Percentiles rank a stretch among this genome's conserved stretches.
Conservation (phyloP, 345 rosid species). For the Schrenkiella parvula region DNA sequence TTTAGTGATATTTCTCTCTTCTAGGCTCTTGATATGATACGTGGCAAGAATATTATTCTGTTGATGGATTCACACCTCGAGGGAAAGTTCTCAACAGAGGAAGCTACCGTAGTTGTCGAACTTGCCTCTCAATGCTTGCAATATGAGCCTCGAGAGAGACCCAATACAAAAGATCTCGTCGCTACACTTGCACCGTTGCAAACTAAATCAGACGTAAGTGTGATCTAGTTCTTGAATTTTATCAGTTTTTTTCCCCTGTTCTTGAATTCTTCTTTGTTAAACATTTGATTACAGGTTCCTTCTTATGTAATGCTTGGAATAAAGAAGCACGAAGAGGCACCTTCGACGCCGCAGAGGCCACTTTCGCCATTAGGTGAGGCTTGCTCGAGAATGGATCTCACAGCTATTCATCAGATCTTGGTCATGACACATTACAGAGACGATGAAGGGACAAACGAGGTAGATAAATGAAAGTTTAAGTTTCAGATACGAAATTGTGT, state of each 20-base stretch:
- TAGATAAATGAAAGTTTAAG: conserved; percentile 6
- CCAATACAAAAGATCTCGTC: conserved; percentile 73
- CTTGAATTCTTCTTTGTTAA: not conserved
- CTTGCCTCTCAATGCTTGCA: conserved; percentile 89
- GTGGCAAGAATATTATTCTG: conserved; percentile 58
- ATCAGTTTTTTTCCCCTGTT: not conserved
- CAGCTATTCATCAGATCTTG: conserved; percentile 90
- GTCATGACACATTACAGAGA: conserved; percentile 85
- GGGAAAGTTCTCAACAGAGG: conserved; percentile 85
- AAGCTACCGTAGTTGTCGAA: conserved; percentile 73
- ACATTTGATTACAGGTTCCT: conserved; percentile 57
- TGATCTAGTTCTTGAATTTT: not conserved
- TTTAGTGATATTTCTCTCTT: conserved; percentile 12
- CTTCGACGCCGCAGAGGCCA: conserved; percentile 66
- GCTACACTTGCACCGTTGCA: conserved; percentile 70
- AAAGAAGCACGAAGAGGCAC: conserved; percentile 70
- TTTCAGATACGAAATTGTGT: not conserved
- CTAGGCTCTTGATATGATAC: conserved; percentile 97
- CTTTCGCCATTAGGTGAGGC: conserved; percentile 94
- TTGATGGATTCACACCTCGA: conserved; percentile 96
- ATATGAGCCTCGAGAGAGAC: conserved; percentile 94
- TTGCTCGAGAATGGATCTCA: conserved; percentile 92
- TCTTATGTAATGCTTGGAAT: conserved; percentile 86
- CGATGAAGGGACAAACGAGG: conserved; percentile 96
- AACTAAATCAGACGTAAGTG: conserved; percentile 75